Evolutionary conservation across 345 rosid species (phyloP), one percentile per base, ranked within the genome.

Genomic region (Brassica cretica): DNA sequence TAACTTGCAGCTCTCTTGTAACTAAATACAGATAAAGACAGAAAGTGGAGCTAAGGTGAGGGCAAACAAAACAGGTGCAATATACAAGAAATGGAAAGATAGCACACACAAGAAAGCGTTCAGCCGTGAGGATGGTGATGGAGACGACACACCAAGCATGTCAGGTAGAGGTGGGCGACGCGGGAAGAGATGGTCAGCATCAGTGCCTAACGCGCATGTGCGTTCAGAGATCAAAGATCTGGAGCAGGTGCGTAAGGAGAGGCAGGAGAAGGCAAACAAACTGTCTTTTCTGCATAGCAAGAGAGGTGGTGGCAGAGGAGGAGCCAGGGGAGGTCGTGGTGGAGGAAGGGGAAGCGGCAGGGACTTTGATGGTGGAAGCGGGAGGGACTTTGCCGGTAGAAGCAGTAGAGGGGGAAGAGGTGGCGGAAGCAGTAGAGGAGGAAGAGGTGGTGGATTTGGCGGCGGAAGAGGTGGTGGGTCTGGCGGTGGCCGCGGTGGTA

Each of bases 11-110:
- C 33, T n/a, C 11, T 71, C n/a, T 44, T 66, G 66, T 67, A 25
- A 66, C 64, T 32, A 71, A 71, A 41, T 65, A 49, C 3, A 95
- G 99, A 78, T 95, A 66, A 95, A 88, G 83, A 93, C 97, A 33
- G 96, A 95, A 88, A 81, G 96, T 85, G 99, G 99, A 59, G 91
- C 92, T 5, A 91, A 88, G 81, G 89, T 89, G 46, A 93, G 78
- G 66, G 84, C 91, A 73, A 81, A 56, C 53, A 93, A 85, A 77
- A 88, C 92, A 35, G 99, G 97, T 61, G 64, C 64, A 1, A 88
- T 93, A 77, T 95, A 95, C 90, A 89, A 95, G 85, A 95, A 80
- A 82, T 95, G 99, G 98, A 86, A 91, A 80, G 92, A 89, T 29
- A 82, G 53, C 64, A 83, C 94, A 18, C 99, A 95, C 80, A 85